phyloP scores from a whole-genome alignment of 169 alveolate genomes.

The Eimeria acervulina region DNA sequence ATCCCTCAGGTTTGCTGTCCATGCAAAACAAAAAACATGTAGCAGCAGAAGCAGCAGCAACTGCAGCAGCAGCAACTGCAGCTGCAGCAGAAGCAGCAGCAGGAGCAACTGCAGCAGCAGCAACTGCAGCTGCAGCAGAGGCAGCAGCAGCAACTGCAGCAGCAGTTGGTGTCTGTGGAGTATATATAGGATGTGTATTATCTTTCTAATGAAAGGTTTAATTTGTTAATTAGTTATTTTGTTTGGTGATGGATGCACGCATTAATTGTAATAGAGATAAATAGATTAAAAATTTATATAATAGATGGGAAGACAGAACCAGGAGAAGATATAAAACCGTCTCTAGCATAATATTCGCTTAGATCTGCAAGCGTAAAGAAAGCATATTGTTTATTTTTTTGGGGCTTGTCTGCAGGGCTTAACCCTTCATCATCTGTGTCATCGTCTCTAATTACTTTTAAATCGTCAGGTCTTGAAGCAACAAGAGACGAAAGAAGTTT shows the following conservation, averaged over 20 bases:
- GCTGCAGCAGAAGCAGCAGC: neutral
- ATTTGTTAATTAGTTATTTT: neutral
- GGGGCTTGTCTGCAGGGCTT: neutral
- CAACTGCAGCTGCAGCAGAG: neutral
- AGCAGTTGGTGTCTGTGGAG: too few relatives aligned
- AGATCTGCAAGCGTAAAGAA: constrained; percentile 40
- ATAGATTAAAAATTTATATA: neutral
- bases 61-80: neutral
- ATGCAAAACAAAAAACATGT: neutral
- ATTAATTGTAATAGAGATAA: neutral
- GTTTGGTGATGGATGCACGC: neutral
- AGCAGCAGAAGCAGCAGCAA: neutral
- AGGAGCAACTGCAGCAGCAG: too few relatives aligned
- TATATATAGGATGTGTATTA: too few relatives aligned
- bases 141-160: too few relatives aligned
- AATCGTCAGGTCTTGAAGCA: constrained; percentile 11
- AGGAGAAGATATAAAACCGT: constrained; percentile 79
- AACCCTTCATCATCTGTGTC: neutral
- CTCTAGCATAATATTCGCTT: constrained; percentile 4
- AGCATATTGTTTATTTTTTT: neutral
- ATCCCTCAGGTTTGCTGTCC: neutral
- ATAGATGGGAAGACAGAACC: constrained; percentile 39
- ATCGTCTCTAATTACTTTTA: neutral
- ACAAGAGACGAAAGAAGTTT: constrained; percentile 79
- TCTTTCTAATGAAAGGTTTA: neutral